phyloP scores from a whole-genome alignment of 2,329 filamentous ascomycete species.

The Teratosphaeria zuluensis region DNA sequence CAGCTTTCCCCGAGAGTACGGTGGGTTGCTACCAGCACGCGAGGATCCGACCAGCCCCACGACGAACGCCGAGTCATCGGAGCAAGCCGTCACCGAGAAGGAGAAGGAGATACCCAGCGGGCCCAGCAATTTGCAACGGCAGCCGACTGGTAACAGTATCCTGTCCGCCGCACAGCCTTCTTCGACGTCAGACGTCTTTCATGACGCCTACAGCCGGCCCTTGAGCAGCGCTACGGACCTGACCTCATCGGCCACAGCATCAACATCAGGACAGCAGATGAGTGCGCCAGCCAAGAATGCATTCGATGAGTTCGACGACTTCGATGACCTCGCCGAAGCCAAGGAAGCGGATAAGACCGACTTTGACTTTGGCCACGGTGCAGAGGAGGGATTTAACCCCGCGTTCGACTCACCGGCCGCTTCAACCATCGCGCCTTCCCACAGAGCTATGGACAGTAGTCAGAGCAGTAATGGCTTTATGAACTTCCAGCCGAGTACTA shows the following conservation, averaged over 20 bases:
- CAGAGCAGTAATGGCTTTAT: slow-evolving; percentile 18
- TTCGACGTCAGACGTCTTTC: slow-evolving; percentile 22
- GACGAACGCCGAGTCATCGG: not conserved
- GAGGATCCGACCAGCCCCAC: slow-evolving; percentile 38
- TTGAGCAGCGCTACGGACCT: slow-evolving; percentile 17
- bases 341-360: slow-evolving; percentile 65
- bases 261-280: not conserved
- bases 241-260: slow-evolving; percentile 9
- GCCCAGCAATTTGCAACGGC: not conserved
- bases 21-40: slow-evolving; percentile 46
- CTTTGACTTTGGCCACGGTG: slow-evolving; percentile 61
- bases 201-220: slow-evolving; percentile 20
- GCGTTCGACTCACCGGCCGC: slow-evolving; percentile 61
- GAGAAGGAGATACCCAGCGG: slow-evolving; percentile 1
- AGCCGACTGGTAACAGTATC: not conserved
- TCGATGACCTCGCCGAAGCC: slow-evolving; percentile 73
- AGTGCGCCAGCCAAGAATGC: slow-evolving; percentile 33
- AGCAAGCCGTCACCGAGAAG: not conserved
- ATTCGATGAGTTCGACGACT: slow-evolving; percentile 69
- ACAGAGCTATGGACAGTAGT: slow-evolving; percentile 9
- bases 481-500: slow-evolving; percentile 13
- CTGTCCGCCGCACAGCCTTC: slow-evolving; percentile 1
- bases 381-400: slow-evolving; percentile 70
- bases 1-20: slow-evolving; percentile 45
- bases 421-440: slow-evolving; percentile 29